Percentiles rank a stretch among this genome's conserved stretches.
These are phyloP conservation scores for Coniochaeta sp. DNA, from an alignment of 2,329 filamentous ascomycete species.

Conservation along the genomic window DNA sequence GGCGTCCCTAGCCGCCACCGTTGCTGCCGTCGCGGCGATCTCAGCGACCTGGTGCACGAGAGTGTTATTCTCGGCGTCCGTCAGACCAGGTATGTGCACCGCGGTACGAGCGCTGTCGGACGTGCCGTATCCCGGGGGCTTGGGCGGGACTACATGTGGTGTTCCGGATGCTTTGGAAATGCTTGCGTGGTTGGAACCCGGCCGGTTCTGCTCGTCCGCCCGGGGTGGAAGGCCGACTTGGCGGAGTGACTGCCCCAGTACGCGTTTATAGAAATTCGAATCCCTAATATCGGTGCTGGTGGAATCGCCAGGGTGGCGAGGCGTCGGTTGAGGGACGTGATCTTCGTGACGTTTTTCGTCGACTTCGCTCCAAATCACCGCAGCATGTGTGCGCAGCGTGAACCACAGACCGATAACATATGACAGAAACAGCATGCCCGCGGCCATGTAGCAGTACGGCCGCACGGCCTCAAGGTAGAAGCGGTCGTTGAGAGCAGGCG, in stretches of 20 bases:
- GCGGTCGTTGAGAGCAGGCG: slow-evolving; percentile 72
- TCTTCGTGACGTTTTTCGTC: slow-evolving; percentile 69
- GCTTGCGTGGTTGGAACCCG: slow-evolving; percentile 21
- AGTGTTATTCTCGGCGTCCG: slow-evolving; percentile 72
- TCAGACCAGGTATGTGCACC: slow-evolving; percentile 60
- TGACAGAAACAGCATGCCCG: slow-evolving; percentile 78
- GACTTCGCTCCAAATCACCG: slow-evolving; percentile 90
- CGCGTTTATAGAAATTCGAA: slow-evolving; percentile 85
- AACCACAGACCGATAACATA: slow-evolving; percentile 95
- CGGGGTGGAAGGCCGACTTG: slow-evolving; percentile 64
- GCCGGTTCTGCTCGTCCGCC: slow-evolving; percentile 35
- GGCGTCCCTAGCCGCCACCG: slow-evolving; percentile 77
- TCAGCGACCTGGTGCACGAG: slow-evolving; percentile 85
- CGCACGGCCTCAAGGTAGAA: slow-evolving; percentile 89
- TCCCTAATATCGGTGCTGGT: slow-evolving; percentile 69
- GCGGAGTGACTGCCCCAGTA: slow-evolving; percentile 81
- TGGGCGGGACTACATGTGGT: slow-evolving; percentile 73
- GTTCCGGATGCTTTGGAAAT: slow-evolving; percentile 39
- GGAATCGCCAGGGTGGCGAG: slow-evolving; percentile 33
- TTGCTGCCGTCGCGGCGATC: slow-evolving; percentile 85
- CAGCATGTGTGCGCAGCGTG: slow-evolving; percentile 89
- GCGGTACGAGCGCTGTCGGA: slow-evolving; percentile 18
- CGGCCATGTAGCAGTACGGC: slow-evolving; percentile 88
- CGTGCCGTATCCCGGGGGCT: slow-evolving; percentile 28
- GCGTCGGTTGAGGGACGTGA: slow-evolving; percentile 19